phyloP scores from a whole-genome alignment of 2,329 filamentous ascomycete species.

The Akanthomyces muscarius region DNA sequence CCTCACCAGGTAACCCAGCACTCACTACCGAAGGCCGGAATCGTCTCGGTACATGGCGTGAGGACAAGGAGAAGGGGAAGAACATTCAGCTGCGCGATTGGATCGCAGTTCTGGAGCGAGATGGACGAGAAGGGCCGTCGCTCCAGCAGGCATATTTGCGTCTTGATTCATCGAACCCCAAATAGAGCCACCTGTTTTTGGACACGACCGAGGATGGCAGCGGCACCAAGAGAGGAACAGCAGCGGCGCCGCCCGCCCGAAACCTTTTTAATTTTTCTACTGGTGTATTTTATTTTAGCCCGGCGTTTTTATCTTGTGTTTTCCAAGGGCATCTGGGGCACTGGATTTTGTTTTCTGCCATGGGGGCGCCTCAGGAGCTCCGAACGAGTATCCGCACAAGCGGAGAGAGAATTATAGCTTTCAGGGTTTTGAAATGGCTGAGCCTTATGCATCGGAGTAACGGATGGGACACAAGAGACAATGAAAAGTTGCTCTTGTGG shows the following conservation, averaged over 20 bases:
- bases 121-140: conserved; percentile 63
- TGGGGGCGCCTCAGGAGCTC: not conserved
- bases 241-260: conserved; percentile 12
- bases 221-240: not conserved
- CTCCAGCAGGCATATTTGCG: conserved; percentile 55
- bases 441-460: conserved; percentile 10
- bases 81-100: conserved; percentile 84
- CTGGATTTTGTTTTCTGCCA: conserved; percentile 3
- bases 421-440: not conserved
- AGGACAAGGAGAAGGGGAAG: conserved; percentile 71
- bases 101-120: conserved; percentile 72
- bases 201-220: not conserved
- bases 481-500: conserved; percentile 5
- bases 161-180: conserved; percentile 47
- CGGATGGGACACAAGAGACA: conserved; percentile 13
- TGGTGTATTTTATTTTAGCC: conserved; percentile 31
- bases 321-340: conserved; percentile 1
- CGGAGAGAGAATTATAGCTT: not conserved
- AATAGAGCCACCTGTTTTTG: conserved; percentile 28
- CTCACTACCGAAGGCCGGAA: conserved; percentile 57
- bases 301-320: conserved; percentile 26
- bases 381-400: not conserved
- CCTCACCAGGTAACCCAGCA: conserved; percentile 32
- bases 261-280: conserved; percentile 26
- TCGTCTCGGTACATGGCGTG: conserved; percentile 69